Base-by-base conservation (phyloP, 495 filamentous ascomycete species). In the Apiosordaria backusii region DNA sequence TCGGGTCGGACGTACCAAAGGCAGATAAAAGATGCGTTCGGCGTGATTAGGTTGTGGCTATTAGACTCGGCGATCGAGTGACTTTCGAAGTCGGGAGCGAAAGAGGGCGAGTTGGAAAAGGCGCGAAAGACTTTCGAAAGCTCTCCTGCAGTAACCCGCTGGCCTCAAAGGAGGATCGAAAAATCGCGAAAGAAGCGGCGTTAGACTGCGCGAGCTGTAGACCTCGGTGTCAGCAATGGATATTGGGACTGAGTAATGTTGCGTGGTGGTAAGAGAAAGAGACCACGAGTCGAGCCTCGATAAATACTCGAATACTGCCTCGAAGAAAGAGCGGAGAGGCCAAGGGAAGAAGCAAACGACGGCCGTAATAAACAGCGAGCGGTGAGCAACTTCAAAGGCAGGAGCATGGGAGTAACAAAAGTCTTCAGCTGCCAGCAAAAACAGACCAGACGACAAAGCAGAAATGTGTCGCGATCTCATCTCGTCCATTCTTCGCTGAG, bases 61-160 rank as follows among this genome's bases (percentile, higher is more conserved):
- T 72, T 73, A 71, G 65, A 61, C 50, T 69, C 70, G 67, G 60
- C 25, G 50, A 54, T 67, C 63, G 69, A 66, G 67, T 40, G 72
- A 74, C 72, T 76, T 69, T 77, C 73, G 69, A 77, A 79, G 69
- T 75, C 68, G 70, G 68, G 52, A 35, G 64, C 59, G 80, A 81
- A 74, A 76, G 57, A 66, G 57, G 79, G 74, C 80, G 81, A 79
- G 81, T 79, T 63, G 60, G 78, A 68, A 74, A 67, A 65, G 59
- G 69, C 60, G 72, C 73, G 68, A 72, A 55, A 67, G 67, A 69
- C 68, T 77, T 75, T 80, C 77, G 76, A 84, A 77, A 77, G 74
- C 22, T 23, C 89, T 92, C 89, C 91, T 92, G 91, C 90, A 93
- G 91, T 86, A 84, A 78, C 90, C 90, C 86, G 91, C 91, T 93